phyloP scores from a whole-genome alignment of 371 early-diverging fungal genomes.

The Rhizopus delemar region DNA sequence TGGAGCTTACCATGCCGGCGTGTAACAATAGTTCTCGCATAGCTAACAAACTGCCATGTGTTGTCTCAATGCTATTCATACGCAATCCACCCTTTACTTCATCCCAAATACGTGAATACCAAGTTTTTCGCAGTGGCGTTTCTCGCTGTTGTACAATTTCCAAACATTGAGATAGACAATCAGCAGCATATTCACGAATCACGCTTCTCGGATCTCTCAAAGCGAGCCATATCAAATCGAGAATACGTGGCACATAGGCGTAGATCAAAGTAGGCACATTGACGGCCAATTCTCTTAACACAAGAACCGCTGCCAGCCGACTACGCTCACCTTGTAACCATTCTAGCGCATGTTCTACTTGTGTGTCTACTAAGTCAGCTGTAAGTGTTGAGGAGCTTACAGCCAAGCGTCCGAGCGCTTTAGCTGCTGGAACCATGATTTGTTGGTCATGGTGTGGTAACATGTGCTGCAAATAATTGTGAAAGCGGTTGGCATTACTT shows the following conservation, averaged over 20 bases:
- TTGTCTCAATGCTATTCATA: slow-evolving; percentile 72
- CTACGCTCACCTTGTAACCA: slow-evolving; percentile 87
- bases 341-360: slow-evolving; percentile 87
- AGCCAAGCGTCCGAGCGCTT: slow-evolving; percentile 81
- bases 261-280: slow-evolving; percentile 88
- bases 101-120: slow-evolving; percentile 84
- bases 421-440: slow-evolving; percentile 82
- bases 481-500: slow-evolving; percentile 85
- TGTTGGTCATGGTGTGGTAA: slow-evolving; percentile 82
- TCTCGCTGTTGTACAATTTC: slow-evolving; percentile 84
- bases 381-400: slow-evolving; percentile 77
- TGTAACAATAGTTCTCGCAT: slow-evolving; percentile 80
- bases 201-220: slow-evolving; percentile 80
- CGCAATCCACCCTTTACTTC: slow-evolving; percentile 82
- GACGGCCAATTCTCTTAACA: slow-evolving; percentile 80
- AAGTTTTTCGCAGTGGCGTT: slow-evolving; percentile 61
- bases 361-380: slow-evolving; percentile 84
- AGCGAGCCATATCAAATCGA: slow-evolving; percentile 88
- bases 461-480: slow-evolving; percentile 83
- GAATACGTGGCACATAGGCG: slow-evolving; percentile 79
- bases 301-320: slow-evolving; percentile 85
- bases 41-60: slow-evolving; percentile 87
- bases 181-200: slow-evolving; percentile 88
- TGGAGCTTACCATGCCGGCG: slow-evolving; percentile 72
- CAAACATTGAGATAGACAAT: slow-evolving; percentile 83